These are phyloP conservation scores for Aurantiochytrium sp. DNA, from an alignment of 108 stramenopile genomes.

Conservation along the genomic window DNA sequence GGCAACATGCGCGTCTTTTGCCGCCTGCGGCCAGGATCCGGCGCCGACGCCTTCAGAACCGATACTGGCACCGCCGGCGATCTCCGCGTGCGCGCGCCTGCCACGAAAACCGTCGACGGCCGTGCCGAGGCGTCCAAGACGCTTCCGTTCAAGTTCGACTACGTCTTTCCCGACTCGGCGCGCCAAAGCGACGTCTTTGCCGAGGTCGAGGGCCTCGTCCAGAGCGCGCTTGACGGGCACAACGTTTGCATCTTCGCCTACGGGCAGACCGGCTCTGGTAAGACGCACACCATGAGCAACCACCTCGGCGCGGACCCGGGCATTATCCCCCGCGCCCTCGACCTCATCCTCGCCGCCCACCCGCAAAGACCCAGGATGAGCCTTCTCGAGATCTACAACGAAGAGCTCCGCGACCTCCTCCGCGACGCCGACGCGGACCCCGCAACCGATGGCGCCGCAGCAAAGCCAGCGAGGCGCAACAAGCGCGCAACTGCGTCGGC, in stretches of 20 bases:
- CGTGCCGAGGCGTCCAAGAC: neutral
- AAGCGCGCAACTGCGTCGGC: neutral
- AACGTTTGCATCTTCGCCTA: conserved; percentile 89
- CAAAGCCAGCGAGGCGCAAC: neutral
- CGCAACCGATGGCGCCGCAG: neutral
- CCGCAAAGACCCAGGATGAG: conserved; percentile 39
- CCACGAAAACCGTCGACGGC: conserved; percentile 18
- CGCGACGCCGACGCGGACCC: no score
- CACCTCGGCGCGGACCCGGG: neutral
- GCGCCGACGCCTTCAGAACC: neutral
- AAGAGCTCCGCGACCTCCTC: conserved; percentile 53
- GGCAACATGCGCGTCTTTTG: conserved; percentile 56
- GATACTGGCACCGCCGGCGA: neutral
- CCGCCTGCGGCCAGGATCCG: conserved; percentile 42
- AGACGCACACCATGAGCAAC: conserved; percentile 78
- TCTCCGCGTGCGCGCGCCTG: neutral
- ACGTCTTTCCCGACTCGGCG: conserved; percentile 69
- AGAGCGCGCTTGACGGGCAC: conserved; percentile 86
- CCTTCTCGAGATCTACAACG: conserved; percentile 63
- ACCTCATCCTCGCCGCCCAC: neutral
- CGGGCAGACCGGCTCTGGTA: conserved; percentile 84
- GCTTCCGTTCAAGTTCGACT: conserved; percentile 71
- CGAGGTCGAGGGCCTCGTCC: conserved; percentile 78
- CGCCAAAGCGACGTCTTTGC: conserved; percentile 76
- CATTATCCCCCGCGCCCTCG: neutral